A percentile compares a stretch with the other conserved stretches of the same genome.
Conservation (phyloP, 208 protist genomes). For the Leishmania guyanensis region DNA sequence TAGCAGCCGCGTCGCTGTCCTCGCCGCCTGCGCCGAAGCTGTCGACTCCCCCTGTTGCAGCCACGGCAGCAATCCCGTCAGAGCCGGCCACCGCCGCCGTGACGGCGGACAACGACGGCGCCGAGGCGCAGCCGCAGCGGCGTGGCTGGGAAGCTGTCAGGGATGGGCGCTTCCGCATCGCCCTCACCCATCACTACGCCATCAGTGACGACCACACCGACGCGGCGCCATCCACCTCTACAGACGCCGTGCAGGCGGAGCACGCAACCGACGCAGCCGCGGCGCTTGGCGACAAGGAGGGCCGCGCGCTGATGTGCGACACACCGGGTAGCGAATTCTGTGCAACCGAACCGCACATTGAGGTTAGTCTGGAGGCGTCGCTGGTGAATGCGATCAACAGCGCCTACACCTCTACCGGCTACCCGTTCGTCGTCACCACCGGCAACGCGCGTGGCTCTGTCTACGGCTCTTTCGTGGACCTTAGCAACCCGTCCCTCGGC, state of each 20-base stretch:
- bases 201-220: constrained; percentile 4
- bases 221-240: constrained; percentile 4
- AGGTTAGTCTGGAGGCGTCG: constrained; percentile 45
- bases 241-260: constrained; percentile 19
- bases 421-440: constrained; percentile 52
- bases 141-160: constrained; percentile 41
- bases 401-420: constrained; percentile 79
- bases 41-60: background rate
- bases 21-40: background rate
- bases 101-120: background rate
- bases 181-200: constrained; percentile 32
- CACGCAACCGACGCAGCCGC: constrained; percentile 7
- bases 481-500: constrained; percentile 53
- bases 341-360: constrained; percentile 41
- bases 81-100: background rate
- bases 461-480: constrained; percentile 78
- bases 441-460: constrained; percentile 42
- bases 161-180: constrained; percentile 46
- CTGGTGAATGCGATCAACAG: constrained; percentile 72
- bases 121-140: constrained; percentile 8
- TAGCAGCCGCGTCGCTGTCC: too few relatives aligned
- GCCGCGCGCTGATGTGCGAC: constrained; percentile 22
- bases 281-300: background rate
- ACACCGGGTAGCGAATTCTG: constrained; percentile 29
- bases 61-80: background rate